Evolutionary conservation across 2,329 filamentous ascomycete genomes (phyloP).

Genomic region (Volutella citrinella): DNA sequence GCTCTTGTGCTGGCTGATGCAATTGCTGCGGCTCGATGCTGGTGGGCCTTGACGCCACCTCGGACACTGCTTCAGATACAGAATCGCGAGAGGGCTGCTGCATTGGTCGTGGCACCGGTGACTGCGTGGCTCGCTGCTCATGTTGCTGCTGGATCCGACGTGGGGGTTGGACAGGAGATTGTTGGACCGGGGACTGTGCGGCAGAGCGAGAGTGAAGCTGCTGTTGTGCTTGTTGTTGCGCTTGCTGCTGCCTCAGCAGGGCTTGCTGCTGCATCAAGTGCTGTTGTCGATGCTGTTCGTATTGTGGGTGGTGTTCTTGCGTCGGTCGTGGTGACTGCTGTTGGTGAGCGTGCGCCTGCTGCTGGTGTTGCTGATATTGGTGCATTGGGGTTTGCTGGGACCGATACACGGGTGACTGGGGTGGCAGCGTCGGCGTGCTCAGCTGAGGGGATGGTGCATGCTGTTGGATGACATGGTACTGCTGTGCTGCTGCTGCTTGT

Average conservation of each 20-base stretch:
- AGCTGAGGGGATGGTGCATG: conserved; percentile 19
- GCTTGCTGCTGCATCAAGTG: too few species aligned
- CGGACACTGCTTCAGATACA: too few species aligned
- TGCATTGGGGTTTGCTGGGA: conserved; percentile 13
- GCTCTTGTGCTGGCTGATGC: conserved; percentile 21
- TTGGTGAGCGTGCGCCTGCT: conserved; percentile 10
- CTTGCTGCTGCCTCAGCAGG: too few species aligned
- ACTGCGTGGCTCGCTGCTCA: conserved; percentile 15
- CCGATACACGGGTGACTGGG: conserved; percentile 20
- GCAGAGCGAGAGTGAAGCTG: too few species aligned
- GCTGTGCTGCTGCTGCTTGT: background rate
- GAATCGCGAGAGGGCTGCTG: conserved; percentile 12
- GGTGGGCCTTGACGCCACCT: too few species aligned
- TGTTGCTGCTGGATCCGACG: conserved; percentile 8
- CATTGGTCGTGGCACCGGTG: conserved; percentile 13
- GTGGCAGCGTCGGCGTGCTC: conserved; percentile 17
- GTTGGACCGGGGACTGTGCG: too few species aligned
- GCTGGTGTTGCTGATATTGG: conserved; percentile 11
- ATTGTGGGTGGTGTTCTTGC: conserved; percentile 6
- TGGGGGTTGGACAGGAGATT: conserved; percentile 8
- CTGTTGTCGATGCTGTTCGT: background rate
- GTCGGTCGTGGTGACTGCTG: conserved; percentile 1
- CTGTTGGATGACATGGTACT: too few species aligned
- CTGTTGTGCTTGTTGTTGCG: too few species aligned
- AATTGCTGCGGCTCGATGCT: conserved; percentile 2